Percentiles rank a stretch among this genome's conserved stretches.
These are phyloP conservation scores for Fraxinus baroniana DNA, from an alignment of 305 asterid species.

Conservation along the genomic window DNA sequence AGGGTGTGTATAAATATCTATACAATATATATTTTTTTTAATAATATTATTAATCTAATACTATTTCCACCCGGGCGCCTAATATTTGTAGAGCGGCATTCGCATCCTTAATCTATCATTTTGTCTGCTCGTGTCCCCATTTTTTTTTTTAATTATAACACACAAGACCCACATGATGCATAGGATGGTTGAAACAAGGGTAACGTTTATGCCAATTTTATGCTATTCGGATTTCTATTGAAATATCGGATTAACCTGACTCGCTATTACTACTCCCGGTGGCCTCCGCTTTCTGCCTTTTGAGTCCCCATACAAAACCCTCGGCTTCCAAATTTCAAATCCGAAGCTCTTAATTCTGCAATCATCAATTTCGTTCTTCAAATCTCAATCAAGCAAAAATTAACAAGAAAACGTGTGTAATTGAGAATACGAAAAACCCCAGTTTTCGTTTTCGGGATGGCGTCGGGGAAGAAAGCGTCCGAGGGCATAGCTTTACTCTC, in stretches of 20 bases:
- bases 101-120: too few species aligned
- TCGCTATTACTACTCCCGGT: not conserved
- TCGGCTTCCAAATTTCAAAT: not conserved
- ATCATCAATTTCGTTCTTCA: not conserved
- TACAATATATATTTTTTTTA: too few species aligned
- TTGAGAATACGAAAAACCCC: constrained; percentile 1
- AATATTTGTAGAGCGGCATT: too few species aligned
- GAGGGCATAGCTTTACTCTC: constrained; percentile 89
- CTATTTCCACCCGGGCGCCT: too few species aligned
- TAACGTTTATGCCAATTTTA: too few species aligned
- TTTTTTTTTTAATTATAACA: too few species aligned
- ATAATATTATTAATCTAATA: too few species aligned
- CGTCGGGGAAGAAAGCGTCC: constrained; percentile 68
- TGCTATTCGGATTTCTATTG: too few species aligned
- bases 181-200: too few species aligned
- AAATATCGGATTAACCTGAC: not conserved
- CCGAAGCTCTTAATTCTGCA: not conserved
- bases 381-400: not conserved
- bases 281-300: not conserved
- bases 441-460: constrained; percentile 41
- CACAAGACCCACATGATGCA: too few species aligned
- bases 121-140: too few species aligned
- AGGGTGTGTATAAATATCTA: too few species aligned
- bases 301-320: not conserved
- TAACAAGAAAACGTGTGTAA: not conserved